Percentiles rank a stretch among this genome's conserved stretches.
Conservation (phyloP, 495 filamentous ascomycete species). For the Lasiosphaeris hirsuta region DNA sequence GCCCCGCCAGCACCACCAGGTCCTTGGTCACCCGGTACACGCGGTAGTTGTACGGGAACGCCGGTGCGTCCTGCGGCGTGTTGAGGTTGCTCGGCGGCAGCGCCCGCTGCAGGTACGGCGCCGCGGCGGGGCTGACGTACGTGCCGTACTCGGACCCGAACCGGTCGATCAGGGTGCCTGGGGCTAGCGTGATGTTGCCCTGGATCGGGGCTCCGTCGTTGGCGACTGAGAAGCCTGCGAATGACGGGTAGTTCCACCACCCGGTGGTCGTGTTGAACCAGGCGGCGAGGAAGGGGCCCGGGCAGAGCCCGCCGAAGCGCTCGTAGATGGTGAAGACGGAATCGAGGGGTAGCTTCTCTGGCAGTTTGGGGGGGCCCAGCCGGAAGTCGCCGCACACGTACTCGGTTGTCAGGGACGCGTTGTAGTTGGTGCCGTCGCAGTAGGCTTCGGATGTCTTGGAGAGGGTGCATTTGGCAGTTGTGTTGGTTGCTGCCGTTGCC, state of each 20-base stretch:
- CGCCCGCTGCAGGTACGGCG: slow-evolving; percentile 51
- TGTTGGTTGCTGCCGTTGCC: too few relatives aligned
- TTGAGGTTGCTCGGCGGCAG: slow-evolving; percentile 52
- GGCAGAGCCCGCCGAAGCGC: slow-evolving; percentile 48
- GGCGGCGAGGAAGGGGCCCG: slow-evolving; percentile 44
- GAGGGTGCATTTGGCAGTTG: too few relatives aligned
- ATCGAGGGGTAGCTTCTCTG: slow-evolving; percentile 34
- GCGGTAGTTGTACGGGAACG: slow-evolving; percentile 54
- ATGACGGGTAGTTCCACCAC: slow-evolving; percentile 40
- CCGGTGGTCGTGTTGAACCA: slow-evolving; percentile 39
- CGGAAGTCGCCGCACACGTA: slow-evolving; percentile 29
- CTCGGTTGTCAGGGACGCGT: too few relatives aligned
- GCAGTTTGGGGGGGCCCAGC: slow-evolving; percentile 46
- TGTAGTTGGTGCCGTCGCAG: too few relatives aligned
- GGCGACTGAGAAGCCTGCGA: slow-evolving; percentile 43
- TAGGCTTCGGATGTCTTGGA: too few relatives aligned
- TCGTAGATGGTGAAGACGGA: slow-evolving; percentile 39
- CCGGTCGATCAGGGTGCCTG: slow-evolving; percentile 51
- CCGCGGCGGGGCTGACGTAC: slow-evolving; percentile 46
- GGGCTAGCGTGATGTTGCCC: slow-evolving; percentile 43
- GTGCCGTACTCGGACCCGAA: slow-evolving; percentile 49
- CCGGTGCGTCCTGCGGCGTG: slow-evolving; percentile 24
- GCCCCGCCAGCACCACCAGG: slow-evolving; percentile 45
- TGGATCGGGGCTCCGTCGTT: slow-evolving; percentile 34
- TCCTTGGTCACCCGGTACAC: slow-evolving; percentile 48